Base-by-base conservation (phyloP, 805 yeast species). In the Nakazawaea ernobii region DNA sequence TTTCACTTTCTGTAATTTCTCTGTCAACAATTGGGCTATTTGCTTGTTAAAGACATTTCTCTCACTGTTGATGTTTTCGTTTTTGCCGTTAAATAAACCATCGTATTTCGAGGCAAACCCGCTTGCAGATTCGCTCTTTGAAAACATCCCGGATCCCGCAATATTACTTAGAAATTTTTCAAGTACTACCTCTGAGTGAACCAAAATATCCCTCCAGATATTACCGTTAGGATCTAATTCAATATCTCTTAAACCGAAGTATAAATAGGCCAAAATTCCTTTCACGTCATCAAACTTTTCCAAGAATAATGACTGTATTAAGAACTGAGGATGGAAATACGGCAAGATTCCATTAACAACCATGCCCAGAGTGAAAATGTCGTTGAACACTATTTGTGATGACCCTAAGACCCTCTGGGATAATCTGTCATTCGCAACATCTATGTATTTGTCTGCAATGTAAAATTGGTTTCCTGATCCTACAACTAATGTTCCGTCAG, bases 401-500 rank as follows among this genome's bases (percentile, higher is more conserved):
- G 86, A 70, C 0, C 85, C 84, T 42, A 84, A 71, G 1, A 84
- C 76, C 47, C 69, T 66, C 30, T 70, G 67, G 3, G 84, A 76
- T 41, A 76, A 67, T 13, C 66, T 66, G 57, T 82, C 86, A 14
- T 66, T 59, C 7, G 49, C 45, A 15, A 77, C 59, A 59, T 86
- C 85, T 30, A 89, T 62, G 4, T 69, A 59, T 56, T 86, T 82
- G 59, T 89, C 95, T 49, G 86, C 86, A 32, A 91, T 73, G 56
- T 86, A 90, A 41, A 91, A 74, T 60, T 91, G 97, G 62, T 91
- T 91, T 0, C 97, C 97, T 13, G 92, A 73, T 2, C 94, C 97
- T 48, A 88, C 79, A 1, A 86, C 91, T 46, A 91, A 72, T 14
- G 81, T 75, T 1, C 95, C 96, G 56, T 83, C 80, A 42, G 76